These are phyloP conservation scores for Eudorina sp. DNA, from an alignment of 139 green algal genomes.

Conservation along the genomic window DNA sequence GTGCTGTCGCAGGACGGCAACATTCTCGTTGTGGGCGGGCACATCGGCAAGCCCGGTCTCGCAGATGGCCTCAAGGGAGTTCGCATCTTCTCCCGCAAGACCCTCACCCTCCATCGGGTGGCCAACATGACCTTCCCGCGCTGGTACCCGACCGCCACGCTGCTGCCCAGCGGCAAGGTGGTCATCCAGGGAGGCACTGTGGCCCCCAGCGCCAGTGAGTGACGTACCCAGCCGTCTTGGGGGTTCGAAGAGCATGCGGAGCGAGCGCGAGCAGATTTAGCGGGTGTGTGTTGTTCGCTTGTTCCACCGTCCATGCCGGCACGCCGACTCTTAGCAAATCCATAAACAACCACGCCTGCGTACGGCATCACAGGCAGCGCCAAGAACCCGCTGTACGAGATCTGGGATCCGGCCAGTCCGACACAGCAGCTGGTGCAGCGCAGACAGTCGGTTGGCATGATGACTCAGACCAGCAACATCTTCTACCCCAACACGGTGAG, in stretches of 20 bases:
- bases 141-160: constrained; percentile 57
- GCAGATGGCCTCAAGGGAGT: constrained; percentile 46
- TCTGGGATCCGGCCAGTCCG: constrained; percentile 45
- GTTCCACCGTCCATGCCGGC: no score
- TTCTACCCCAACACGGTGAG: constrained; percentile 49
- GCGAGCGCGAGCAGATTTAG: no score
- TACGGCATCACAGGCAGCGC: constrained; percentile 46
- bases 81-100: constrained; percentile 39
- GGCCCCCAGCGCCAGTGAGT: constrained; percentile 12
- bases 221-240: no score
- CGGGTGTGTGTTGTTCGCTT: no score
- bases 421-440: not conserved
- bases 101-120: constrained; percentile 8
- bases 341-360: no score
- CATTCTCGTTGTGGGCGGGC: constrained; percentile 51
- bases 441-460: not conserved
- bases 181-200: constrained; percentile 59
- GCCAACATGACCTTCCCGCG: constrained; percentile 44
- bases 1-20: constrained; percentile 45
- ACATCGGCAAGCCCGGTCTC: constrained; percentile 50
- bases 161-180: constrained; percentile 52
- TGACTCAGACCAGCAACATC: constrained; percentile 43
- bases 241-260: no score
- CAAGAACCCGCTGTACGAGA: constrained; percentile 50
- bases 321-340: no score